Base-by-base conservation (phyloP, 1,284 basidiomycete species). In the Anthracocystis setariae region DNA sequence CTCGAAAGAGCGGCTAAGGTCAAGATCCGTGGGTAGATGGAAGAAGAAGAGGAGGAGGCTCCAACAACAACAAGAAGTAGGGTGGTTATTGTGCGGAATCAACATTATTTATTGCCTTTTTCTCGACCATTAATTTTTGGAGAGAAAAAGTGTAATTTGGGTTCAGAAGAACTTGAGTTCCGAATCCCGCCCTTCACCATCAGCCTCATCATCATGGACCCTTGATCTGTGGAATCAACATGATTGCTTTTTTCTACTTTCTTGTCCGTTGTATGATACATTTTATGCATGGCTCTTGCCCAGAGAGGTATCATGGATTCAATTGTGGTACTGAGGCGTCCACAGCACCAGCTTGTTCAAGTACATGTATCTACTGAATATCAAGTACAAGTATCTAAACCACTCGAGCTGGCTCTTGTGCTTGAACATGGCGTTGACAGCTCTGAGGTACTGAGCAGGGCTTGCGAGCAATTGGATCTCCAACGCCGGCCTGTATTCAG, bases 381-480 rank as follows among this genome's bases (percentile, higher is more conserved):
- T 37, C 21, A 82, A 39, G 54, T 80, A 80, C 33, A 81, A 46
- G 32, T 75, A 82, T 3, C 80, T 60, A 54, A 80, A 82, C 80
- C 80, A 82, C 27, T 74, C 78, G 9, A 81, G 59, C 65, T 82
- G 80, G 2, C 77, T 68, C 18, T 55, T 39, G 52, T 82, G 80
- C 46, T 70, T 47, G 18, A 54, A 52, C 80, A 82, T 82, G 10
- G 80, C 79, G 2, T 44, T 47, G 0, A 80, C 54, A 9, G 58
- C 62, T 8, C 27, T 51, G 25, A 42, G 5, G 37, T 81, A 81
- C 43, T 65, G 57, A 0, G 13, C 13, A 15, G 69, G 64, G 21
- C 46, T 59, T 13, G 67, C 65, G 8, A 76, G 62, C 21, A 64
- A 12, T 7, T 47, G 56, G n/a, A 77, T 48, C 37, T 67, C 60